phyloP scores from a whole-genome alignment of 345 rosid genomes.

The Isatis tinctoria region DNA sequence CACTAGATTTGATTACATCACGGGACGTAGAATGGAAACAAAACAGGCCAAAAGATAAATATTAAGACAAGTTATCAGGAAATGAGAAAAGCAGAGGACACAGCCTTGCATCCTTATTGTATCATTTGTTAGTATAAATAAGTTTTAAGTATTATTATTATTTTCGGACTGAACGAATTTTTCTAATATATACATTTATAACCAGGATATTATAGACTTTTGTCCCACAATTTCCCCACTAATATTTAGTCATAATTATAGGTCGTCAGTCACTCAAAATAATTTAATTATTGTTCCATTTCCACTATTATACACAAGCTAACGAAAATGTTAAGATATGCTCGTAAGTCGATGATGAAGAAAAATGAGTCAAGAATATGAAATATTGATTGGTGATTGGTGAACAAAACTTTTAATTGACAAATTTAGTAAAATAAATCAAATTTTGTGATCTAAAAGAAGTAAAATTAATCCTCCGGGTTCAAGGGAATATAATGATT shows the following conservation, averaged over 20 bases:
- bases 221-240: background rate
- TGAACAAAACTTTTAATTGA: background rate
- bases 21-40: background rate
- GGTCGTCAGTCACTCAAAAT: background rate
- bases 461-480: background rate
- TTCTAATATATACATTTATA: background rate
- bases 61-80: background rate
- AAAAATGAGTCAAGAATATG: background rate
- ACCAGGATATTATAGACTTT: background rate
- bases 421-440: background rate
- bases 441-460: background rate
- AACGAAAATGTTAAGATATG: background rate
- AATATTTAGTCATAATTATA: background rate
- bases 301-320: background rate
- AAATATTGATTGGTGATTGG: background rate
- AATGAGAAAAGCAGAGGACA: background rate
- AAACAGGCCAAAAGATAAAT: background rate
- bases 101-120: background rate
- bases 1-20: constrained; percentile 18
- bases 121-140: background rate
- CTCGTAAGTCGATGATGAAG: background rate
- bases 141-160: background rate
- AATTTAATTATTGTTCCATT: background rate
- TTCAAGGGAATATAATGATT: background rate
- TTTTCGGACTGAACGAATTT: background rate